Evolutionary conservation across 805 yeast species (phyloP).

Genomic region (Schwanniomyces sp.): DNA sequence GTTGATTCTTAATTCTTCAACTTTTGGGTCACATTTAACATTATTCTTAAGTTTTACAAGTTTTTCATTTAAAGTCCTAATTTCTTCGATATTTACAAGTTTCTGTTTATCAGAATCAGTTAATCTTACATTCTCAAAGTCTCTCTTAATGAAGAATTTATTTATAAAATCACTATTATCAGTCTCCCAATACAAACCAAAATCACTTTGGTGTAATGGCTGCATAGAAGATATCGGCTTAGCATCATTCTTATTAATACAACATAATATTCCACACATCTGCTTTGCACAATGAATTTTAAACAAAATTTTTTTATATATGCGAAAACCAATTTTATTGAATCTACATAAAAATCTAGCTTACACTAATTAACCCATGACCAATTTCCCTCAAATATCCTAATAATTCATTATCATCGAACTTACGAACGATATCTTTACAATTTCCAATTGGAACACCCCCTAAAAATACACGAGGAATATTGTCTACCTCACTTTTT

Average conservation of each 20-base stretch:
- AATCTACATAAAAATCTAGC: neutral
- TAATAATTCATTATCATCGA: conserved; percentile 17
- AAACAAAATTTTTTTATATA: neutral
- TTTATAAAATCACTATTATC: conserved; percentile 8
- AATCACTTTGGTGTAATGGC: neutral
- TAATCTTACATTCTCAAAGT: conserved; percentile 7
- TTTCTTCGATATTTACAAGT: conserved; percentile 21
- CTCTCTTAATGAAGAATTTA: conserved; percentile 7
- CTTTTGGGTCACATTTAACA: conserved; percentile 19
- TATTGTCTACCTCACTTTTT: conserved; percentile 11
- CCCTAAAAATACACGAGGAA: conserved; percentile 34
- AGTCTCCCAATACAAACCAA: conserved; percentile 10
- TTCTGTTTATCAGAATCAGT: conserved; percentile 23
- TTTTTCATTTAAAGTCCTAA: conserved; percentile 25
- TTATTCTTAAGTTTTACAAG: conserved; percentile 26
- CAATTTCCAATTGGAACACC: conserved; percentile 33
- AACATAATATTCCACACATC: conserved; percentile 61
- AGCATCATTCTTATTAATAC: conserved; percentile 12
- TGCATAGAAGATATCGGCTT: neutral
- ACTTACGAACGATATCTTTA: conserved; percentile 20
- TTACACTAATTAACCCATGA: conserved; percentile 24
- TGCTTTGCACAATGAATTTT: neutral
- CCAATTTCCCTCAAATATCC: conserved; percentile 25
- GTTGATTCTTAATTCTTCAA: conserved; percentile 5
- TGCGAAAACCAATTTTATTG: neutral